Conservation (phyloP, 2,329 filamentous ascomycete genomes). For the Penicillium sp. region DNA sequence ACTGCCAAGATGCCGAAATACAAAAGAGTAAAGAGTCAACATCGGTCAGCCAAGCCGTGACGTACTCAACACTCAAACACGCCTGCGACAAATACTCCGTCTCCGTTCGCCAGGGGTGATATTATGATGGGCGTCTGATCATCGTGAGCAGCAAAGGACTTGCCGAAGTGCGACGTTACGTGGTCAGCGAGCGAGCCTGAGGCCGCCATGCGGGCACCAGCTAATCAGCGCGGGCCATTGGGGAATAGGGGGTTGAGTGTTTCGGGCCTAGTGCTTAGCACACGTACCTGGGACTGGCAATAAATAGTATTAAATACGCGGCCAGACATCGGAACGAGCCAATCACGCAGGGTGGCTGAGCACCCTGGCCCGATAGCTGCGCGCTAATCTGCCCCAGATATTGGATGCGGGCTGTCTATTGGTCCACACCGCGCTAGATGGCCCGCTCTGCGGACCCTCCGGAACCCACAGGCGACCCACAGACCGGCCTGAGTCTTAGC, state of each 20-base stretch:
- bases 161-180: not conserved
- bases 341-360: constrained; percentile 6
- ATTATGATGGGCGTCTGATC: not conserved
- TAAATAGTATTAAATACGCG: not conserved
- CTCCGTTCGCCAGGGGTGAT: no score
- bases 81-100: no score
- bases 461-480: not conserved
- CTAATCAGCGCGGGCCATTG: not conserved
- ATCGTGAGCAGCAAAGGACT: not conserved
- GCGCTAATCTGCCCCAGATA: not conserved
- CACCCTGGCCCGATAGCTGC: not conserved
- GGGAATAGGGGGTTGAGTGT: not conserved
- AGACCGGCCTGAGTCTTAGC: not conserved
- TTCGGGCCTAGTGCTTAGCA: not conserved
- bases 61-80: no score
- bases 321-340: not conserved
- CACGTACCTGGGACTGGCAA: not conserved
- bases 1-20: no score
- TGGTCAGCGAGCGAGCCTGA: not conserved
- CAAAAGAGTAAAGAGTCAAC: no score
- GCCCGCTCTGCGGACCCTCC: not conserved
- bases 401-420: not conserved
- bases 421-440: not conserved
- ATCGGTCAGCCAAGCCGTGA: no score
- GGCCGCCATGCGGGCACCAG: not conserved